Percentiles rank a stretch among this genome's conserved stretches.
These are phyloP conservation scores for Nakazawaea ernobii DNA, from an alignment of 805 yeast genomes.

Conservation along the genomic window DNA sequence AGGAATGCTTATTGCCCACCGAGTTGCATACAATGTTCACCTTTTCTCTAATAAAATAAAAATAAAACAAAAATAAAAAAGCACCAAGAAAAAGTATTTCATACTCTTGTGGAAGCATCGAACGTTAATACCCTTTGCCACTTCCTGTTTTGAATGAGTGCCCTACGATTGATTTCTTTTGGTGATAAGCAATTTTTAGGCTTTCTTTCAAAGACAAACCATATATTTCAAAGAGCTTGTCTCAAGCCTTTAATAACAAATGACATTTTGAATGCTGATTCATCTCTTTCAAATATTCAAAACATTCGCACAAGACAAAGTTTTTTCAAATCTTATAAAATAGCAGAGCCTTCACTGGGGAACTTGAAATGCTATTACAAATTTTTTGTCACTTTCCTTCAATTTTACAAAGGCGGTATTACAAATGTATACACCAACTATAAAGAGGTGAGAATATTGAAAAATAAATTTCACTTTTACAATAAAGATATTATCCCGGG, in stretches of 20 bases:
- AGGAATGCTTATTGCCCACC: too few species aligned
- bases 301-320: conserved; percentile 1
- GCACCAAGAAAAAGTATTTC: too few species aligned
- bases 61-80: too few species aligned
- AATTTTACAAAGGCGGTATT: conserved; percentile 56
- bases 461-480: conserved; percentile 21
- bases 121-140: too few species aligned
- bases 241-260: background rate
- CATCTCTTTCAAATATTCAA: conserved; percentile 7
- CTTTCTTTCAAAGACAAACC: background rate
- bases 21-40: too few species aligned
- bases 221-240: conserved; percentile 1
- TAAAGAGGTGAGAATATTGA: conserved; percentile 22
- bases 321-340: background rate
- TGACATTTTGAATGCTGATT: background rate
- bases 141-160: background rate
- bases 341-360: conserved; percentile 2
- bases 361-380: conserved; percentile 13
- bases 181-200: background rate
- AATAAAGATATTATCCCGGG: conserved; percentile 22
- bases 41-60: too few species aligned
- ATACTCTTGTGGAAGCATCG: background rate
- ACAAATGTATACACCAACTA: conserved; percentile 47
- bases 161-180: background rate
- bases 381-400: conserved; percentile 22